Evolutionary conservation across 441 rosid species (phyloP).

Genomic region (Macaranga tanarius): DNA sequence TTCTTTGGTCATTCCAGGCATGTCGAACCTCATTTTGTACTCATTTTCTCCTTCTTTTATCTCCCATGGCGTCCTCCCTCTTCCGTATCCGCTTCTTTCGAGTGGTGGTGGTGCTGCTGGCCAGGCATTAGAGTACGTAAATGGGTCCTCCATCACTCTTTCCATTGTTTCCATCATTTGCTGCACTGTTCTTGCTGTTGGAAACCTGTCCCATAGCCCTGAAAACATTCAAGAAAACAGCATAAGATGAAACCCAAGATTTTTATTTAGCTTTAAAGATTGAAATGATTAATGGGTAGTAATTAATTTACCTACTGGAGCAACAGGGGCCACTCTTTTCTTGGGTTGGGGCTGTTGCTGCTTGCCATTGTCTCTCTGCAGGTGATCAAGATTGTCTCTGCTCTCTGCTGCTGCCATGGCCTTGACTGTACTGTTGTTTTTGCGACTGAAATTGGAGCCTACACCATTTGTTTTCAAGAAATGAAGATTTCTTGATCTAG

Average conservation of each 20-base stretch:
- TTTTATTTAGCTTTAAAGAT: too few relatives aligned
- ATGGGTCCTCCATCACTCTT: slow-evolving; percentile 52
- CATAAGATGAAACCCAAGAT: too few relatives aligned
- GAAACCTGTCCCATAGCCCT: slow-evolving; percentile 64
- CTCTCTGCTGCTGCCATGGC: slow-evolving; percentile 35
- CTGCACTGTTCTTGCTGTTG: slow-evolving; percentile 58
- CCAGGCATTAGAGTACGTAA: slow-evolving; percentile 25
- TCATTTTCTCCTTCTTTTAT: slow-evolving; percentile 51
- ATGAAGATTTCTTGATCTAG: slow-evolving; percentile 3
- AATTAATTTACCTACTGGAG: slow-evolving; percentile 38
- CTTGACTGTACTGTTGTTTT: slow-evolving; percentile 20
- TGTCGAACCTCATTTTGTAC: slow-evolving; percentile 61
- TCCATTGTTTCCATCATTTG: slow-evolving; percentile 76
- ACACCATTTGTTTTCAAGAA: not conserved
- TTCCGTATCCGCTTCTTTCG: slow-evolving; percentile 29
- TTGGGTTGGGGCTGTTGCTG: slow-evolving; percentile 29
- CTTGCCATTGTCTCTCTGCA: slow-evolving; percentile 37
- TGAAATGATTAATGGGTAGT: not conserved
- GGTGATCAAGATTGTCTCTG: slow-evolving; percentile 48
- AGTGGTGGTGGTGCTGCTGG: slow-evolving; percentile 5
- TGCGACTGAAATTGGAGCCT: not conserved
- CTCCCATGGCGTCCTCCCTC: slow-evolving; percentile 68
- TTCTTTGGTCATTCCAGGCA: slow-evolving; percentile 68
- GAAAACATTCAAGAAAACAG: not conserved
- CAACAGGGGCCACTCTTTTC: slow-evolving; percentile 37